A percentile compares a stretch with the other conserved stretches of the same genome.
Evolutionary conservation across 1,139 yeast genomes (phyloP).

Genomic region (Candida sp.): DNA sequence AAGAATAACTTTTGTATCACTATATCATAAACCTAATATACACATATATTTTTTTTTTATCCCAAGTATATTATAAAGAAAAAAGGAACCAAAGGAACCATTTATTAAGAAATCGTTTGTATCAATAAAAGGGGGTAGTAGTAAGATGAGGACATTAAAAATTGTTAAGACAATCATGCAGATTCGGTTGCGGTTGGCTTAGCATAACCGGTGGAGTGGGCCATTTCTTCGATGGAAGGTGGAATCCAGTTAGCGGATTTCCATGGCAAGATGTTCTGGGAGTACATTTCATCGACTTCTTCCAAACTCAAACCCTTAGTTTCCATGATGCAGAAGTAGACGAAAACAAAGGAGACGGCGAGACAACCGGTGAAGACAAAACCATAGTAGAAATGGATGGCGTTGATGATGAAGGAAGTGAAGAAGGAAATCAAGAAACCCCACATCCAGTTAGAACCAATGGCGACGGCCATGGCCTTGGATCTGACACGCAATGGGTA

Average conservation of each 20-base stretch:
- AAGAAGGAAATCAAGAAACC: constrained; percentile 78
- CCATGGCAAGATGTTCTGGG: constrained; percentile 49
- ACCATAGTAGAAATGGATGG: constrained; percentile 58
- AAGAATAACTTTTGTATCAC: constrained; percentile 69
- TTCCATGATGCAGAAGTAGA: constrained; percentile 62
- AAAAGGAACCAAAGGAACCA: neutral
- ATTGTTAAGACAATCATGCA: neutral
- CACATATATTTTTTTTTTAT: neutral
- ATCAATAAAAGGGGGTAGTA: neutral
- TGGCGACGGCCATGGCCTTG: constrained; percentile 77
- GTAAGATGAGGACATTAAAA: neutral
- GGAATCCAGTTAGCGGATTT: constrained; percentile 49
- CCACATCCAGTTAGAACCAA: constrained; percentile 80
- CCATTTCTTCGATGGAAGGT: constrained; percentile 33
- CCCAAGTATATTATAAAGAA: neutral
- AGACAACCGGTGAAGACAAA: constrained; percentile 77
- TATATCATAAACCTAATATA: constrained; percentile 8
- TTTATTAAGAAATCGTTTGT: neutral
- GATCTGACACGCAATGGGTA: constrained; percentile 81
- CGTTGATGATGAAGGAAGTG: constrained; percentile 68
- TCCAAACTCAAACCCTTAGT: constrained; percentile 71
- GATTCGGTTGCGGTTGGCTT: constrained; percentile 29
- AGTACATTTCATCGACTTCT: constrained; percentile 69
- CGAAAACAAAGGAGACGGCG: constrained; percentile 57
- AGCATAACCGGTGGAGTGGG: constrained; percentile 32